Base-by-base conservation (phyloP, 768 basidiomycete species). In the Gelatoporia subvermispora region DNA sequence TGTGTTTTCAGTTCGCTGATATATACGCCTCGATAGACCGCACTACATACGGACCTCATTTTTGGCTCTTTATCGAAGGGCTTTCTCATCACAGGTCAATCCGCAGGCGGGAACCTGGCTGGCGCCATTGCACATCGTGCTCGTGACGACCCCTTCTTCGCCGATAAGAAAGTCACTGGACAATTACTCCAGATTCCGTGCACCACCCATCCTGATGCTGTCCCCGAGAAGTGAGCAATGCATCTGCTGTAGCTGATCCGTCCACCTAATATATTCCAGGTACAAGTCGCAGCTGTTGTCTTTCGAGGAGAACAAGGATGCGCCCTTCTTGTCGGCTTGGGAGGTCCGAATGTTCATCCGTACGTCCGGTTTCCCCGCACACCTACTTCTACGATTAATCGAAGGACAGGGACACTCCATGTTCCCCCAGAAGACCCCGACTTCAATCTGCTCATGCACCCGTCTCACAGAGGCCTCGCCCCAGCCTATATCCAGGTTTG, bases 1-100 rank as follows among this genome's bases (percentile, higher is more conserved):
- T n/a, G n/a, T n/a, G n/a, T n/a, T n/a, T n/a, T n/a, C n/a, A n/a
- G n/a, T n/a, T n/a, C n/a, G n/a, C n/a, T n/a, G n/a, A n/a, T n/a
- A n/a, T n/a, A n/a, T n/a, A n/a, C n/a, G n/a, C n/a, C n/a, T n/a
- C n/a, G 11, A 35, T 44, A 57, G 56, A 37, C 49, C 23, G 48
- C 48, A 8, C 36, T 36, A 2, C 49, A 57, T 40, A 24, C 50
- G 13, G 34, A 17, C 1, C 16, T 21, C 1, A 43, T 65, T 13
- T 38, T 23, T 3, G 57, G 44, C 1, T 51, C 49, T 35, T 43
- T 56, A 25, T 24, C 35, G 5, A 61, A 60, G 25, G 65, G 59
- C 5, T 57, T 63, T 34, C 47, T 65, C 18, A 35, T 65, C 28
- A 60, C 48, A 0, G 66, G 63, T 8, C 41, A 43, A 15, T 65